These are phyloP conservation scores for Ziziphus jujuba DNA, from an alignment of 306 rosid species.

Conservation along the genomic window DNA sequence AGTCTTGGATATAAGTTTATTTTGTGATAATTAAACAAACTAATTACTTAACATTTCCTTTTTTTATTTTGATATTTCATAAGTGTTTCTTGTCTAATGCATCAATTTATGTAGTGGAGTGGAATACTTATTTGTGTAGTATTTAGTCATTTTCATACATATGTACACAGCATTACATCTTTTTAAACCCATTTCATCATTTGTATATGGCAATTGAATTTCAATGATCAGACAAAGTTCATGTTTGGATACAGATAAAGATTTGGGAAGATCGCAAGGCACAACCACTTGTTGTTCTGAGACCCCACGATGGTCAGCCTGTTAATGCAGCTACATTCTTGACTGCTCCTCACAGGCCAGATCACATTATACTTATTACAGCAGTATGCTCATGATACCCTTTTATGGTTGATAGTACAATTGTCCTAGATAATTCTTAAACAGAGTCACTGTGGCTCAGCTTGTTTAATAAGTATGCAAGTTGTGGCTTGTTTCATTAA, in stretches of 20 bases:
- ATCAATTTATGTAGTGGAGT: too few relatives aligned
- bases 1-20: too few relatives aligned
- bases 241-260: slow-evolving; percentile 59
- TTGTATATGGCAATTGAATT: background rate
- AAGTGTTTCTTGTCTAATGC: too few relatives aligned
- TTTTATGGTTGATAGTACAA: background rate
- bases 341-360: slow-evolving; percentile 83
- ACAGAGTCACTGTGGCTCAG: background rate
- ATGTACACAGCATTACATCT: background rate
- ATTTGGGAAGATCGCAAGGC: slow-evolving; percentile 92
- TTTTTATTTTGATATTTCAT: too few relatives aligned
- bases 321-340: slow-evolving; percentile 88
- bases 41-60: too few relatives aligned
- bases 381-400: slow-evolving; percentile 46
- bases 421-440: background rate
- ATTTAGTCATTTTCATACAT: background rate
- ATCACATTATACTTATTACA: slow-evolving; percentile 87
- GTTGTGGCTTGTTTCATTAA: slow-evolving; percentile 8
- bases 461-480: background rate
- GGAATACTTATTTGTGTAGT: background rate
- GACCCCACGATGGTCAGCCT: slow-evolving; percentile 85
- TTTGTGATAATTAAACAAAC: too few relatives aligned
- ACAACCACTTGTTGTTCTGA: slow-evolving; percentile 74
- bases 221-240: background rate
- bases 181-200: background rate